A percentile compares a stretch with the other conserved stretches of the same genome.
These are phyloP conservation scores for Lachancea lanzarotensis DNA, from an alignment of 805 yeast species.

Conservation along the genomic window DNA sequence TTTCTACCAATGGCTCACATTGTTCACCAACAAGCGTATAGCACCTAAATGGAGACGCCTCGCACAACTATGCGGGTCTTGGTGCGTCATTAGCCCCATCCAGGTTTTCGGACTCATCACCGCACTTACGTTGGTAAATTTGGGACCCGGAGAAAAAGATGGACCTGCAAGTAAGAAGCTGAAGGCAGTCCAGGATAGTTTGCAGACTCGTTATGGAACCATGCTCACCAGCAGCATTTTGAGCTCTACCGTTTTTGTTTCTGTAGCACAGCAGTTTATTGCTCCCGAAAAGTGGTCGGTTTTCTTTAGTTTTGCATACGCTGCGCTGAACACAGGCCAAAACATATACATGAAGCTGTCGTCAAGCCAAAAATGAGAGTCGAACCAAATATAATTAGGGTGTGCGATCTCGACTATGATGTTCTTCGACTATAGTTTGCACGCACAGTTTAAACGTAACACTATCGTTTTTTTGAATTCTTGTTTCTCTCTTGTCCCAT, in stretches of 20 bases:
- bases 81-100: slow-evolving; percentile 17
- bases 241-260: slow-evolving; percentile 17
- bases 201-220: slow-evolving; percentile 10
- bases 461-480: too few species aligned
- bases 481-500: too few species aligned
- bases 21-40: slow-evolving; percentile 9
- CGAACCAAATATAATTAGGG: too few species aligned
- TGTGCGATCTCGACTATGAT: too few species aligned
- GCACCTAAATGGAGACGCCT: slow-evolving; percentile 12
- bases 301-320: slow-evolving; percentile 22
- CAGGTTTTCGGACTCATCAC: slow-evolving; percentile 18
- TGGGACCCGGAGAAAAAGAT: background rate
- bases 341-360: slow-evolving; percentile 18
- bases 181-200: slow-evolving; percentile 4
- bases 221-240: slow-evolving; percentile 17
- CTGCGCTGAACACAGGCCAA: slow-evolving; percentile 18
- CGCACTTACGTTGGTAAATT: slow-evolving; percentile 16
- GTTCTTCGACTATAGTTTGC: too few species aligned
- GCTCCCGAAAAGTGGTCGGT: slow-evolving; percentile 22
- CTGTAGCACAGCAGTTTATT: slow-evolving; percentile 18
- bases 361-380: background rate
- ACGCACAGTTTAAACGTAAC: too few species aligned
- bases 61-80: slow-evolving; percentile 17
- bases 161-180: background rate
- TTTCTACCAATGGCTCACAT: slow-evolving; percentile 16